Evolutionary conservation across 495 filamentous ascomycete genomes (phyloP).

Genomic region (Hypoxylon fragiforme): DNA sequence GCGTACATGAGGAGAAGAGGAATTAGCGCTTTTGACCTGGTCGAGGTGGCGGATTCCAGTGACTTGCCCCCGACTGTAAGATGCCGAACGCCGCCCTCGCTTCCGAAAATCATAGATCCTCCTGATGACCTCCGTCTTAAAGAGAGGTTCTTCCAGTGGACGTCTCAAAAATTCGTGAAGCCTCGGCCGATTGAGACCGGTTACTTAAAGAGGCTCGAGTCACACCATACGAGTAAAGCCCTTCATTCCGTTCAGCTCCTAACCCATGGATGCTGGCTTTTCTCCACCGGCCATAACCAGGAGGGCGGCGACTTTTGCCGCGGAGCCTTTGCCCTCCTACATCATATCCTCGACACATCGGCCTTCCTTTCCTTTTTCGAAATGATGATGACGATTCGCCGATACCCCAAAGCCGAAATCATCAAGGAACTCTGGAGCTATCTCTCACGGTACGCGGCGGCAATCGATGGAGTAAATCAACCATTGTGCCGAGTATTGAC

Average conservation of each 20-base stretch:
- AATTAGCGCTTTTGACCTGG: slow-evolving; percentile 40
- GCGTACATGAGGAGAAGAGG: slow-evolving; percentile 42
- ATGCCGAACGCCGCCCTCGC: slow-evolving; percentile 42
- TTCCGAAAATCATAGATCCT: slow-evolving; percentile 23
- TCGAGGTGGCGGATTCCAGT: slow-evolving; percentile 38
- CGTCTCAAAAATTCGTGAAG: slow-evolving; percentile 31
- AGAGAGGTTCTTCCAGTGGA: slow-evolving; percentile 37
- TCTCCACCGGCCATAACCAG: slow-evolving; percentile 32
- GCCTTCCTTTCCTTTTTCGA: slow-evolving; percentile 38
- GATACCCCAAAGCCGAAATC: slow-evolving; percentile 37
- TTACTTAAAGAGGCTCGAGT: slow-evolving; percentile 31
- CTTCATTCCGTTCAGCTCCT: slow-evolving; percentile 33
- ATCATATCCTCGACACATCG: slow-evolving; percentile 34
- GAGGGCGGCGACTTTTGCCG: slow-evolving; percentile 33
- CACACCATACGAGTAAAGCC: slow-evolving; percentile 33
- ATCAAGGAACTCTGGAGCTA: slow-evolving; percentile 36
- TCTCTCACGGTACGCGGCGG: slow-evolving; percentile 33
- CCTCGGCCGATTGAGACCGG: slow-evolving; percentile 31
- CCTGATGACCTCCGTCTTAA: slow-evolving; percentile 34
- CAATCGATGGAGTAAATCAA: slow-evolving; percentile 29
- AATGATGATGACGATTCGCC: slow-evolving; percentile 28
- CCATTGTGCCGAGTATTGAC: slow-evolving; percentile 27
- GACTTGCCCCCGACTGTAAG: slow-evolving; percentile 40
- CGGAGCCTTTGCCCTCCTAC: slow-evolving; percentile 27
- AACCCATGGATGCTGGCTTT: slow-evolving; percentile 38